Evolutionary conservation across 2,329 filamentous ascomycete species (phyloP), one percentile per base, ranked within the genome.

Genomic region (Alternaria postmessia): DNA sequence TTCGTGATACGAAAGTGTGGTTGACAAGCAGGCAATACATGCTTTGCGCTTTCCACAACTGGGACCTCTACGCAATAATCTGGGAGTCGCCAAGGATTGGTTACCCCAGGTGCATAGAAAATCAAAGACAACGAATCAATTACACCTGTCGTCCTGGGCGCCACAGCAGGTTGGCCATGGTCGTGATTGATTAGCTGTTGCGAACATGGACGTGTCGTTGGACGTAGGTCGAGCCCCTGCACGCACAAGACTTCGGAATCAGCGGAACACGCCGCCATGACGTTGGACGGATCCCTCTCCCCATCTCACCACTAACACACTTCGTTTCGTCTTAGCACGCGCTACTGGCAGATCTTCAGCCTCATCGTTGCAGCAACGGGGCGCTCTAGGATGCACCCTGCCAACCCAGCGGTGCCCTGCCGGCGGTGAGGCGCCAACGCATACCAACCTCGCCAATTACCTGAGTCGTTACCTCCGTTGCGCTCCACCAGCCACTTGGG

Each of bases 381-480:
- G 36, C 11, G 22, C 38, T 30, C 58, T 51, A 63, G 62, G 53
- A 66, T 69, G 65, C 41, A 20, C 55, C 64, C 44, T 66, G 65
- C 51, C 49, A 51, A 1, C 1, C 8, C 28, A 30, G 28, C 8
- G 28, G 28, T 51, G 34, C 53, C 54, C 55, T 30, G 28, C 55
- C 61, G 64, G 62, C 66, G 63, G 64, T 69, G 68, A 69, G 57
- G 54, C 61, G 68, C 69, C 67, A 72, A 65, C 67, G 59, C 74
- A 76, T 65, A 69, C 75, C 75, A 76, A 71, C 75, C 75, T 66
- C 74, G 71, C 64, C 59, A 75, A 67, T 77, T 74, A 65, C 63
- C 59, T 66, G 64, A 70, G 63, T 67, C 55, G 63, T 55, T 52
- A 26, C 48, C 54, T 14, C 39, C 44, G 30, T 24, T n/a, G 51